These are phyloP conservation scores for Phaeotremella skinneri DNA, from an alignment of 768 basidiomycete genomes.

Conservation along the genomic window DNA sequence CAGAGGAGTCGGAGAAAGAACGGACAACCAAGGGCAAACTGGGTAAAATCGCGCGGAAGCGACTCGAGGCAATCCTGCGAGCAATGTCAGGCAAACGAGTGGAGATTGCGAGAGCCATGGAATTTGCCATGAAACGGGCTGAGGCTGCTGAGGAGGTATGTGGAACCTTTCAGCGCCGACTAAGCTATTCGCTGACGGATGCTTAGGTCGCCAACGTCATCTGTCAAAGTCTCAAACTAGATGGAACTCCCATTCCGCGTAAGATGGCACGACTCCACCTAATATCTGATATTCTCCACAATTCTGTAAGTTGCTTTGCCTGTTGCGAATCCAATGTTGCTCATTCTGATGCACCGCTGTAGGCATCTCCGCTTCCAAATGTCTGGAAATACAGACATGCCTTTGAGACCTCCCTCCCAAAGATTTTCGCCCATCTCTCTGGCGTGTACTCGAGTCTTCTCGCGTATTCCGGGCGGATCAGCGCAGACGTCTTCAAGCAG, in stretches of 20 bases:
- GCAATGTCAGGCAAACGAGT: conserved; percentile 79
- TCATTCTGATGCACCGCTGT: neutral
- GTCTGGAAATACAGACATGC: conserved; percentile 97
- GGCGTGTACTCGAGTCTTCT: conserved; percentile 74
- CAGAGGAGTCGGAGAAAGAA: conserved; percentile 89
- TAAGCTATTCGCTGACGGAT: neutral
- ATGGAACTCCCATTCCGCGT: conserved; percentile 92
- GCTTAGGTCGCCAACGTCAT: conserved; percentile 83
- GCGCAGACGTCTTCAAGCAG: conserved; percentile 91
- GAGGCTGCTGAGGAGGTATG: conserved; percentile 88
- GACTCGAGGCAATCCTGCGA: conserved; percentile 89
- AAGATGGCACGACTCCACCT: conserved; percentile 93
- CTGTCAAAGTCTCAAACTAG: conserved; percentile 79
- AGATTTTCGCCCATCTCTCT: conserved; percentile 92
- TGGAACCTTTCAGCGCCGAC: neutral
- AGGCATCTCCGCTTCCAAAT: conserved; percentile 81
- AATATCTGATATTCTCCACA: conserved; percentile 96
- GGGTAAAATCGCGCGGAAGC: conserved; percentile 71
- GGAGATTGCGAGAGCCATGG: conserved; percentile 91
- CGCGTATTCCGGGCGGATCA: conserved; percentile 89
- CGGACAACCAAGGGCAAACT: conserved; percentile 69
- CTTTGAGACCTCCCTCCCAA: conserved; percentile 84
- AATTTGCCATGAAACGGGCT: conserved; percentile 93
- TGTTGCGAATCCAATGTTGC: neutral
- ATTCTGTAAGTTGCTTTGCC: conserved; percentile 58